Conservation (phyloP, 2,329 filamentous ascomycete genomes). For the Colletotrichum sp. region DNA sequence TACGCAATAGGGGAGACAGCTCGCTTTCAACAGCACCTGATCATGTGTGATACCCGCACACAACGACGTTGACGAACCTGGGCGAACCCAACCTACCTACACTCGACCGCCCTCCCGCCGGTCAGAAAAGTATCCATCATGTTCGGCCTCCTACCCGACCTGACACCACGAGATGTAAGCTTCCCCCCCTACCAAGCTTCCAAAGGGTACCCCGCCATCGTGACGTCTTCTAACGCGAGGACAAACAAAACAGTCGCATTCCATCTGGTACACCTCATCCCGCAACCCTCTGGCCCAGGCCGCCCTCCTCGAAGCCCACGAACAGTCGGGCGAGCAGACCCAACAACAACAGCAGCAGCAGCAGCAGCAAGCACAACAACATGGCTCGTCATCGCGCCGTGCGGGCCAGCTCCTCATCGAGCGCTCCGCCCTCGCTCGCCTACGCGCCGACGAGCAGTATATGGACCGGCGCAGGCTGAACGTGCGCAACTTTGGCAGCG, state of each 20-base stretch:
- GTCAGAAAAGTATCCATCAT: slow-evolving; percentile 41
- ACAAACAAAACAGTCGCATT: slow-evolving; percentile 61
- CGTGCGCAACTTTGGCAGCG: slow-evolving; percentile 84
- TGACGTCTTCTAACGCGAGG: slow-evolving; percentile 24
- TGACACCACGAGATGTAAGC: slow-evolving; percentile 74
- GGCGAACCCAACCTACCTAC: background rate
- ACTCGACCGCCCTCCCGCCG: background rate
- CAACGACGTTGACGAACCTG: background rate
- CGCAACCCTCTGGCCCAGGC: slow-evolving; percentile 50
- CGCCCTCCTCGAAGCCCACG: slow-evolving; percentile 37
- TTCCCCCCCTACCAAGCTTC: background rate
- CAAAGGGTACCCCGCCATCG: background rate
- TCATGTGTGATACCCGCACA: background rate
- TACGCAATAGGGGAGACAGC: background rate
- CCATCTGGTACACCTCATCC: slow-evolving; percentile 75
- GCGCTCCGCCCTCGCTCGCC: slow-evolving; percentile 68
- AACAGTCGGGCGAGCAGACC: slow-evolving; percentile 28
- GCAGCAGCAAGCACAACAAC: slow-evolving; percentile 11
- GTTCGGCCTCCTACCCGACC: slow-evolving; percentile 69
- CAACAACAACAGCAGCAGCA: slow-evolving; percentile 33
- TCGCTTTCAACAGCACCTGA: background rate
- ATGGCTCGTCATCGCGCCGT: slow-evolving; percentile 30
- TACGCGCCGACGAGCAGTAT: slow-evolving; percentile 78
- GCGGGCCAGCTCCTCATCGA: slow-evolving; percentile 53
- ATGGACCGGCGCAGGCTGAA: slow-evolving; percentile 80